These are phyloP conservation scores for Hygrocybe coccinea DNA, from an alignment of 768 basidiomycete genomes.

Conservation along the genomic window DNA sequence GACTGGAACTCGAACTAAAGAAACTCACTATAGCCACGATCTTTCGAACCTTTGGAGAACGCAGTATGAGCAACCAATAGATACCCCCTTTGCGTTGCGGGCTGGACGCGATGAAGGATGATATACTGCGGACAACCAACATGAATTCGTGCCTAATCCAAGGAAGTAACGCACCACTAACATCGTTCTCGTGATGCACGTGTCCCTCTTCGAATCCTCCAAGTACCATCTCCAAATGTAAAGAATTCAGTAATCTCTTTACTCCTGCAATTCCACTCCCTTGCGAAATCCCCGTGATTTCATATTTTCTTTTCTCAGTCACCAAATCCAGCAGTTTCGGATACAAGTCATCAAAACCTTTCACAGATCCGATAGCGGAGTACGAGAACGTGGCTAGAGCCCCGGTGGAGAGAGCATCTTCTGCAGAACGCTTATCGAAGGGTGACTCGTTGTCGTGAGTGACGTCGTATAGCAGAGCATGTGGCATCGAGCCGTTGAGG, in stretches of 20 bases:
- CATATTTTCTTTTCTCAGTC: conserved; percentile 74
- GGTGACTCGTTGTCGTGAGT: conserved; percentile 98
- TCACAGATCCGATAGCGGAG: conserved; percentile 87
- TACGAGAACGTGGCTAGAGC: conserved; percentile 88
- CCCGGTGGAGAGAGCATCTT: conserved; percentile 92
- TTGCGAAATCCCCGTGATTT: conserved; percentile 54
- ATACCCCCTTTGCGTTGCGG: conserved; percentile 85
- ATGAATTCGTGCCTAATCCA: background rate
- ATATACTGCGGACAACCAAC: conserved; percentile 63
- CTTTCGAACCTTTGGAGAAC: conserved; percentile 76
- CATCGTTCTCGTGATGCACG: conserved; percentile 95
- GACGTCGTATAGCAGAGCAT: conserved; percentile 90
- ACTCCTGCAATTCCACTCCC: conserved; percentile 52
- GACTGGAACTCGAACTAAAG: background rate
- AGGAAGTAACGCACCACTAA: conserved; percentile 36
- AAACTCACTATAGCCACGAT: conserved; percentile 71
- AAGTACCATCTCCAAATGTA: conserved; percentile 91
- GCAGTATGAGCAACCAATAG: conserved; percentile 89
- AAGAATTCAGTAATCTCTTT: conserved; percentile 73
- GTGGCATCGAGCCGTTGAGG: conserved; percentile 81
- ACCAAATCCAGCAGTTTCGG: conserved; percentile 92
- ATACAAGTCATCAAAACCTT: conserved; percentile 96
- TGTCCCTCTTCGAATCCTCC: conserved; percentile 86
- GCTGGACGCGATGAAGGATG: conserved; percentile 86
- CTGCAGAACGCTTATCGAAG: conserved; percentile 82